phyloP scores from a whole-genome alignment of 345 rosid species.

The Linum usitatissimum region DNA sequence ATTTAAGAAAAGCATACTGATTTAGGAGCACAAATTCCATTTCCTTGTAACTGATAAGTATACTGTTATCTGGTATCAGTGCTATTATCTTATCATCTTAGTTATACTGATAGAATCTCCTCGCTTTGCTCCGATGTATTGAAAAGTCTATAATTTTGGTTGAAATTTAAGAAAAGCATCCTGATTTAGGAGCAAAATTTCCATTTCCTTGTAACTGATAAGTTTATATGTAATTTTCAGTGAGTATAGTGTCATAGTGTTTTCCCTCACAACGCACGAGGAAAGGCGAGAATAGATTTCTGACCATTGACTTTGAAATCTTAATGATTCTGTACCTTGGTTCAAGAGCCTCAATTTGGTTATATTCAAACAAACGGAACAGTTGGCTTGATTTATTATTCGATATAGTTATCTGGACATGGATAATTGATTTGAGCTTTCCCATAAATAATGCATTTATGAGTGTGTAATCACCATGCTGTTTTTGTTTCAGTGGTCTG shows the following conservation, averaged over 20 bases:
- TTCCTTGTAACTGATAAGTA: background rate
- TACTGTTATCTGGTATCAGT: background rate
- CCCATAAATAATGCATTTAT: background rate
- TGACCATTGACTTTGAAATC: no score
- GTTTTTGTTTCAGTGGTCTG: slow-evolving; percentile 66
- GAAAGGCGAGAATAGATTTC: background rate
- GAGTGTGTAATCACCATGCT: slow-evolving; percentile 11
- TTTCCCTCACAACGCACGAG: background rate
- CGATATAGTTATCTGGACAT: background rate
- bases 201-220: background rate
- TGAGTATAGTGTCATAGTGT: background rate
- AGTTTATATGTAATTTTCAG: background rate
- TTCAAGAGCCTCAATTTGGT: background rate
- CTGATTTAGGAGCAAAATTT: background rate
- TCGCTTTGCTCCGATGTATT: background rate
- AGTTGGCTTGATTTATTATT: background rate
- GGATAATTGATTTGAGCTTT: background rate
- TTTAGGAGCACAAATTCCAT: background rate
- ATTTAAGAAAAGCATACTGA: background rate
- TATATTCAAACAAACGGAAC: background rate
- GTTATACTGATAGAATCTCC: background rate
- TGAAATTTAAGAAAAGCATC: background rate
- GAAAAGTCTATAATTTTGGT: background rate
- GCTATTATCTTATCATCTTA: background rate
- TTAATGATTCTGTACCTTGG: background rate